phyloP scores from a whole-genome alignment of 2,329 filamentous ascomycete genomes.

The Claviceps humidiphila region DNA sequence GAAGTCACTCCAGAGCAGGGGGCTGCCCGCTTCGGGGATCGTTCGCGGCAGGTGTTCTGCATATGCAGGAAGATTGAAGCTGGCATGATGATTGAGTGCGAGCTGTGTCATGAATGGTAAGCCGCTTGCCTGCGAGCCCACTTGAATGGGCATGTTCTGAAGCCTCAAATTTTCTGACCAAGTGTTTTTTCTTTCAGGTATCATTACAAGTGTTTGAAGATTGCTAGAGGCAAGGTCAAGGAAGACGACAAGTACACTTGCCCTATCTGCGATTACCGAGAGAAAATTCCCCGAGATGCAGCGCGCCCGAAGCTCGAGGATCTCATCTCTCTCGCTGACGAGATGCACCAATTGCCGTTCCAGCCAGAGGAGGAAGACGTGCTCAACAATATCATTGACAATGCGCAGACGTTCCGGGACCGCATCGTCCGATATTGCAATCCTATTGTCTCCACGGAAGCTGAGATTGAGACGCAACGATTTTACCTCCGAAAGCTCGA shows the following conservation, averaged over 20 bases:
- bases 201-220: slow-evolving; percentile 95
- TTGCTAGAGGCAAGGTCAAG: slow-evolving; percentile 93
- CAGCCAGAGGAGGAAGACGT: slow-evolving; percentile 91
- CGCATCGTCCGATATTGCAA: slow-evolving; percentile 74
- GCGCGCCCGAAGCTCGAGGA: slow-evolving; percentile 92
- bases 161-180: neutral
- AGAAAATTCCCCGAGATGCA: slow-evolving; percentile 92
- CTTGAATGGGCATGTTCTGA: neutral
- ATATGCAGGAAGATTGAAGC: slow-evolving; percentile 89
- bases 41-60: slow-evolving; percentile 75
- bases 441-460: slow-evolving; percentile 64
- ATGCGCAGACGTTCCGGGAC: slow-evolving; percentile 70
- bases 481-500: slow-evolving; percentile 97
- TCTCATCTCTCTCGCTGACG: slow-evolving; percentile 68
- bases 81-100: slow-evolving; percentile 99
- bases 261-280: slow-evolving; percentile 92
- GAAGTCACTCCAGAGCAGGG: slow-evolving; percentile 51
- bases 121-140: slow-evolving; percentile 18
- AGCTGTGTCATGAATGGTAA: slow-evolving; percentile 94
- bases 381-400: slow-evolving; percentile 72
- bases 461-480: slow-evolving; percentile 77
- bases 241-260: slow-evolving; percentile 98
- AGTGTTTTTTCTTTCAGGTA: slow-evolving; percentile 45
- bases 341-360: slow-evolving; percentile 71
- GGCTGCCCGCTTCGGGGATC: slow-evolving; percentile 45